These are phyloP conservation scores for Candida adriatica DNA, from an alignment of 805 yeast species.

Conservation along the genomic window DNA sequence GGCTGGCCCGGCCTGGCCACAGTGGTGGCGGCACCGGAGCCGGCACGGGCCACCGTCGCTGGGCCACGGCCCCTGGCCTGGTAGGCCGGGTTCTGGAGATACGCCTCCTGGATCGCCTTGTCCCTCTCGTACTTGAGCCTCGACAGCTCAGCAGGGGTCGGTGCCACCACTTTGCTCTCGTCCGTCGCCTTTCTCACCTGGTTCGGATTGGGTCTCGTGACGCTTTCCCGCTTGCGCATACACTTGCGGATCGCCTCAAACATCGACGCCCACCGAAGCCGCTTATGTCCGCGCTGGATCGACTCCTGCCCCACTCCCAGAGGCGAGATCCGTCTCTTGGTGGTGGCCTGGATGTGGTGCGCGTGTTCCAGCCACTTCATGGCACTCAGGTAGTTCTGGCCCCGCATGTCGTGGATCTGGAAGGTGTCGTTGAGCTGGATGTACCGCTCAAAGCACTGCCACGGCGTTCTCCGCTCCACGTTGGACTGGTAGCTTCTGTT, in stretches of 20 bases:
- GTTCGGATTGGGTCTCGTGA: slow-evolving; percentile 50
- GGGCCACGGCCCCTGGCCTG: slow-evolving; percentile 3
- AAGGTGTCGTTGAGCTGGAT: slow-evolving; percentile 87
- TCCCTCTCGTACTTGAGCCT: slow-evolving; percentile 81
- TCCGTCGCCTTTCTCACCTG: slow-evolving; percentile 35
- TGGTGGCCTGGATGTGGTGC: slow-evolving; percentile 78
- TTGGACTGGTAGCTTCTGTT: slow-evolving; percentile 73
- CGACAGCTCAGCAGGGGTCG: slow-evolving; percentile 81
- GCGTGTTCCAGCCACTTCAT: slow-evolving; percentile 92
- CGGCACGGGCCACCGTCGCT: not conserved
- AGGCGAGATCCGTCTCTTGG: slow-evolving; percentile 85
- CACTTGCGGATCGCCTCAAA: slow-evolving; percentile 90
- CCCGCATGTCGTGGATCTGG: slow-evolving; percentile 81
- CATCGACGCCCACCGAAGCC: slow-evolving; percentile 94
- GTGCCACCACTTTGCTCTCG: slow-evolving; percentile 43
- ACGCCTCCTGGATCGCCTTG: slow-evolving; percentile 73
- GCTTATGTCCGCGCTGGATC: slow-evolving; percentile 85
- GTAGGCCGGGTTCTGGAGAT: slow-evolving; percentile 27
- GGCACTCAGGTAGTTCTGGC: slow-evolving; percentile 74
- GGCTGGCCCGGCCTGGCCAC: slow-evolving; percentile 15
- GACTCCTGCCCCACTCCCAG: slow-evolving; percentile 91
- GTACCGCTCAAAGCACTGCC: slow-evolving; percentile 98
- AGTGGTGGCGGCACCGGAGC: slow-evolving; percentile 17
- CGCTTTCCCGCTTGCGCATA: slow-evolving; percentile 82
- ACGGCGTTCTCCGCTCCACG: slow-evolving; percentile 92